Evolutionary conservation across 768 basidiomycete genomes (phyloP), one percentile per base, ranked within the genome.

Genomic region (Gyrodon lividus): DNA sequence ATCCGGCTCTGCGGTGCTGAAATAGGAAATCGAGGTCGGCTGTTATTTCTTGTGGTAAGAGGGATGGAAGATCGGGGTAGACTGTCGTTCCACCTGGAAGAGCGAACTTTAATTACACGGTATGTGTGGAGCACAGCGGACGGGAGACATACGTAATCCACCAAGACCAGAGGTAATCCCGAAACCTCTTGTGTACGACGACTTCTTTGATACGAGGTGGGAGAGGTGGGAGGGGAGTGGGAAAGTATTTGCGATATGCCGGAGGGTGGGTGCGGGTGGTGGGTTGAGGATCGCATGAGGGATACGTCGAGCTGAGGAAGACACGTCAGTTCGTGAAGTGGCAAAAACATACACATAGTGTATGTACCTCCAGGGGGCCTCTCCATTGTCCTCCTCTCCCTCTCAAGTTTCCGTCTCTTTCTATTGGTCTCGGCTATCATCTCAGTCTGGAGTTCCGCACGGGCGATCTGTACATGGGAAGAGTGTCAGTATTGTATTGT

Each of bases 391-490:
- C 93, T 78, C 55, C 92, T 82, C 56, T 97, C 93, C 52, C 93
- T 78, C 66, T 98, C 94, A 31, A 98, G 69, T 43, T 82, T 78
- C 40, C 95, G 76, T 51, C 91, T 78, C 68, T 96, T 96, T 56
- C 89, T 76, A 66, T 91, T 94, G 6, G 89, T 86, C 59, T 95
- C 90, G 0, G 94, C 83, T 50, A 95, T 87, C 84, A 96, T 89
- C 13, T 88, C 86, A 2, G 81, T 87, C 62, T 95, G 89, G 12
- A 95, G 70, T 43, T 86, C 83, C 59, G 92, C 89, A 46, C 88
- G 78, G 22, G 87, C 76, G 52, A 85, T 70, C 92, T 94, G 63
- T 23, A 43, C 40, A 17, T 19, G 50, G 31, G 8, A 28, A 19
- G 30, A 6, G 39, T 14, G 22, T 64, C 20, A 56, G 51, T 13